Base-by-base conservation (phyloP, 2,329 filamentous ascomycete species). In the Colletotrichum sp. region DNA sequence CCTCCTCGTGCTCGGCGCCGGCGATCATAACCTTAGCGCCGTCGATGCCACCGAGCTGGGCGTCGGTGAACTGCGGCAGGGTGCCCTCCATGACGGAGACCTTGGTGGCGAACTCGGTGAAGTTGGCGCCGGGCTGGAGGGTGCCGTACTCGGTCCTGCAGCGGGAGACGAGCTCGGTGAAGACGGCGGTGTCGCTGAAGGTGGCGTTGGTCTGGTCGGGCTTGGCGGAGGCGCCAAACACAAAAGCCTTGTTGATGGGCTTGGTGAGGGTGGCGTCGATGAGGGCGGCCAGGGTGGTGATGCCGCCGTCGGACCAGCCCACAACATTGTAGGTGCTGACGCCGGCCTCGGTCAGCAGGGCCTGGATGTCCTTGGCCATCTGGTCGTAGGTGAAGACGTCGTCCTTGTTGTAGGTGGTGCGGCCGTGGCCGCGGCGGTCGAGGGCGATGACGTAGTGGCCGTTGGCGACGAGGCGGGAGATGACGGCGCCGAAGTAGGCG, bases 251-350 rank as follows among this genome's bases (percentile, higher is more conserved):
- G 55, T 83, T 79, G 72, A 87, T 86, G 26, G 80, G 78, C 1
- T 79, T 75, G 2, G 81, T 78, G 55, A 82, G 81, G 15, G 75
- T 79, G 1, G 80, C 68, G 80, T 86, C 80, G 52, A 85, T 79
- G 28, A 87, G 82, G 8, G 81, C 82, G 5, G 84, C 79, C 6
- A 86, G 81, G 3, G 85, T 85, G 7, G 84, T 84, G 24, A 83
- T 83, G 44, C 82, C 85, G 55, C 85, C 85, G 69, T 87, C 86
- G 10, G 84, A 86, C 86, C 85, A 87, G 30, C 85, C 85, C 6
- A 87, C 83, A 30, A 84, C 81, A 72, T 82, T 80, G 77, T 84
- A 84, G 69, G 79, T 71, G 6, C 62, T 70, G 3, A 86, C 79
- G 2, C 82, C 82, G 7, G 80, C 78, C 2, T 78, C 52, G 7